Evolutionary conservation across 306 rosid genomes (phyloP).

Genomic region (Carpinus viminea): DNA sequence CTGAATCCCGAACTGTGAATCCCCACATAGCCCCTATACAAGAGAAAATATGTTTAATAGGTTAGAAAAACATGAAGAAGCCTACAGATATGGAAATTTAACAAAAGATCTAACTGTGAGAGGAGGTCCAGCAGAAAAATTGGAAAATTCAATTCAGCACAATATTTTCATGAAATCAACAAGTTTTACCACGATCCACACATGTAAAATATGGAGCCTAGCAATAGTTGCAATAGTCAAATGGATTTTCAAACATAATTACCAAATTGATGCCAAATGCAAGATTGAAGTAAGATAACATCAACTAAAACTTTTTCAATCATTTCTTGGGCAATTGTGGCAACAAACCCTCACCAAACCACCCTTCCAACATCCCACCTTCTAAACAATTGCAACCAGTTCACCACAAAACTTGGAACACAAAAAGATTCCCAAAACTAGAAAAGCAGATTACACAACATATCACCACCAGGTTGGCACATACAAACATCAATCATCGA

Average conservation of each 20-base stretch:
- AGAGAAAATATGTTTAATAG: background rate
- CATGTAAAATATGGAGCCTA: background rate
- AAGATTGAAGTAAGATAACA: background rate
- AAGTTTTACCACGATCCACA: background rate
- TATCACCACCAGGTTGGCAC: background rate
- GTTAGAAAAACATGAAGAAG: background rate
- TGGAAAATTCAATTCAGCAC: background rate
- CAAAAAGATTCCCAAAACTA: background rate
- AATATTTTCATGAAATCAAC: background rate
- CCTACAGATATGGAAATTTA: background rate
- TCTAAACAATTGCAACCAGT: constrained; percentile 9
- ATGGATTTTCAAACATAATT: background rate
- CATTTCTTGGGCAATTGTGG: background rate
- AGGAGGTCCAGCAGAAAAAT: background rate
- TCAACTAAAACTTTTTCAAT: background rate
- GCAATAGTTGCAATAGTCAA: background rate
- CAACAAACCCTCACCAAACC: background rate
- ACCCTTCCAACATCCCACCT: background rate
- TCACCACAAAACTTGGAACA: constrained; percentile 7
- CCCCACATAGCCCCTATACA: constrained; percentile 78
- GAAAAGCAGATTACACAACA: background rate
- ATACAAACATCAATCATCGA: background rate
- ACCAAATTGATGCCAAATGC: background rate
- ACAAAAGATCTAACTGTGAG: background rate
- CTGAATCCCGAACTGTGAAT: constrained; percentile 83